phyloP scores from a whole-genome alignment of 1,284 basidiomycete species.

The Pseudozyma tsukubaensis region DNA sequence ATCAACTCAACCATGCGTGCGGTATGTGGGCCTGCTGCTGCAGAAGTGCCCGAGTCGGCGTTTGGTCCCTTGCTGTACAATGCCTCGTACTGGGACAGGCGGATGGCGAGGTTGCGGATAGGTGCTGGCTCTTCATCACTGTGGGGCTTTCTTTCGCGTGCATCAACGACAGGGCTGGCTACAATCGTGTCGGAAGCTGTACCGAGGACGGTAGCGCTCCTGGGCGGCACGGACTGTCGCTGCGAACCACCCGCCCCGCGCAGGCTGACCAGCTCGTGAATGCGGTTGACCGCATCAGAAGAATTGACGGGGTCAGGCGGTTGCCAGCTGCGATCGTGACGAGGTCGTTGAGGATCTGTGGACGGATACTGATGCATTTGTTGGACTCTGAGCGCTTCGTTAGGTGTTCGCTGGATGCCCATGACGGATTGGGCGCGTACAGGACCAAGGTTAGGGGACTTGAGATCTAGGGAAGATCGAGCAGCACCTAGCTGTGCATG shows the following conservation, averaged over 20 bases:
- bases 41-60: slow-evolving; percentile 9
- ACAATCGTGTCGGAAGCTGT: slow-evolving; percentile 12
- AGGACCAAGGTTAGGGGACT: slow-evolving; percentile 23
- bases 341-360: slow-evolving; percentile 41
- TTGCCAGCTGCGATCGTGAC: slow-evolving; percentile 23
- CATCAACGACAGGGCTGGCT: background rate
- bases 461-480: slow-evolving; percentile 32
- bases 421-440: slow-evolving; percentile 36
- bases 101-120: slow-evolving; percentile 44
- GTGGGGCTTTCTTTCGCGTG: background rate
- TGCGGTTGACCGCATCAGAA: slow-evolving; percentile 31
- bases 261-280: slow-evolving; percentile 37
- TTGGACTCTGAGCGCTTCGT: slow-evolving; percentile 13
- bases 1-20: slow-evolving; percentile 40
- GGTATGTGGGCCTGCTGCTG: slow-evolving; percentile 26
- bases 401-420: slow-evolving; percentile 32
- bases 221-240: slow-evolving; percentile 11
- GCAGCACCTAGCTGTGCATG: slow-evolving; percentile 13
- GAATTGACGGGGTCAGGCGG: slow-evolving; percentile 21
- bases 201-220: slow-evolving; percentile 38
- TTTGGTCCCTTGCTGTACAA: slow-evolving; percentile 39
- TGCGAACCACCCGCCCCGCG: slow-evolving; percentile 7
- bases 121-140: slow-evolving; percentile 39
- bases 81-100: slow-evolving; percentile 38
- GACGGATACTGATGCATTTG: slow-evolving; percentile 29